A percentile compares a stretch with the other conserved stretches of the same genome.
phyloP scores from a whole-genome alignment of 495 filamentous ascomycete genomes.

The Hypoxylon lienhwacheense region DNA sequence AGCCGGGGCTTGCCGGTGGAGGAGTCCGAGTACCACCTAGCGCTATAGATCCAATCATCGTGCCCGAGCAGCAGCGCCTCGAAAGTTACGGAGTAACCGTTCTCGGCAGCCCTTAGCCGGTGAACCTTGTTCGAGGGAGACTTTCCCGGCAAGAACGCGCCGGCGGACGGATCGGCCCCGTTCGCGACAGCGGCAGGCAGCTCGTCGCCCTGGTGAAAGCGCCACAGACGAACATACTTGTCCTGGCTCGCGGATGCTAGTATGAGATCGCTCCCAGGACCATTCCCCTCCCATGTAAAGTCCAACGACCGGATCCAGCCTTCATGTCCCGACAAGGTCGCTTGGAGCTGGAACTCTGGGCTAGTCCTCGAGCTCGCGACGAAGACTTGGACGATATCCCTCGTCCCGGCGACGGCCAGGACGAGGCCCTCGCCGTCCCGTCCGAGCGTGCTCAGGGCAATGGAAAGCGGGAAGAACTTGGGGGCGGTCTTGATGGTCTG shows the following conservation, averaged over 20 bases:
- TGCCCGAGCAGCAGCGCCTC: slow-evolving; percentile 94
- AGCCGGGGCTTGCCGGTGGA: slow-evolving; percentile 62
- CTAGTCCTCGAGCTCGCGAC: slow-evolving; percentile 45
- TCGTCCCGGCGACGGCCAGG: slow-evolving; percentile 84
- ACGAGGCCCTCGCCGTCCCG: slow-evolving; percentile 53
- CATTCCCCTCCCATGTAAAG: slow-evolving; percentile 65
- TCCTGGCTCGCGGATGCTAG: slow-evolving; percentile 96
- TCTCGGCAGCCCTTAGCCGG: slow-evolving; percentile 55
- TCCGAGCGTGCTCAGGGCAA: slow-evolving; percentile 65
- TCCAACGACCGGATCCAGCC: slow-evolving; percentile 88
- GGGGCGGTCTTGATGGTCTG: slow-evolving; percentile 75
- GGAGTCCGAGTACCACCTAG: slow-evolving; percentile 61
- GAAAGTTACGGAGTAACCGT: slow-evolving; percentile 79
- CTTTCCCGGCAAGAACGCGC: slow-evolving; percentile 59
- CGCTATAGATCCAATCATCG: slow-evolving; percentile 96
- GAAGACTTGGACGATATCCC: slow-evolving; percentile 74
- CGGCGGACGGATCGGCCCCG: slow-evolving; percentile 48
- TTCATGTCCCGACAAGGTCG: slow-evolving; percentile 86
- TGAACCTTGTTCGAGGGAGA: slow-evolving; percentile 88
- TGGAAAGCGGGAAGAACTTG: slow-evolving; percentile 75
- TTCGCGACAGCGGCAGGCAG: slow-evolving; percentile 53
- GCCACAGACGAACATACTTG: slow-evolving; percentile 95
- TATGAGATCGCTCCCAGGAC: slow-evolving; percentile 64
- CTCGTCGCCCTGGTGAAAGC: slow-evolving; percentile 69
- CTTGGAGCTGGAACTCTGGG: slow-evolving; percentile 67